phyloP scores from a whole-genome alignment of 495 filamentous ascomycete species.

The Penicillium riverlandense region DNA sequence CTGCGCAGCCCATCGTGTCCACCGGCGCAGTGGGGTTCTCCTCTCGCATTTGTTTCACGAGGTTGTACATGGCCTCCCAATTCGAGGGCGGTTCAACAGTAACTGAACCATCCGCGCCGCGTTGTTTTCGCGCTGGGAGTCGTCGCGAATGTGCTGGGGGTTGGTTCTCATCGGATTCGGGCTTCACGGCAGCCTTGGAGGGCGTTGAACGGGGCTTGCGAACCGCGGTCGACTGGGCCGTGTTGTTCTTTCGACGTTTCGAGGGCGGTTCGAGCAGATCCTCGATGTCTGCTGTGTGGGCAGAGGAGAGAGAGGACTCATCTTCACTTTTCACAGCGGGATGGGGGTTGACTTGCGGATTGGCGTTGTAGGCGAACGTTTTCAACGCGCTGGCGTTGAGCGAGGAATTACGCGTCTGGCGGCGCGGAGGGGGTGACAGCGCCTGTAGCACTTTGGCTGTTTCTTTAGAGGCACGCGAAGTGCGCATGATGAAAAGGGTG shows the following conservation, averaged over 20 bases:
- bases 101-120: conserved; percentile 45
- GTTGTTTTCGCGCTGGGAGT: conserved; percentile 58
- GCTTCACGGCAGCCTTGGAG: conserved; percentile 11
- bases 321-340: conserved; percentile 14
- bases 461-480: conserved; percentile 51
- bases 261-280: conserved; percentile 43
- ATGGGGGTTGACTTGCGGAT: conserved; percentile 3
- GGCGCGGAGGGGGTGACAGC: conserved; percentile 32
- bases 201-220: conserved; percentile 9
- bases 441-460: conserved; percentile 46
- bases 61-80: conserved; percentile 79
- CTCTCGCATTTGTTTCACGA: conserved; percentile 72
- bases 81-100: conserved; percentile 62
- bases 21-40: conserved; percentile 72
- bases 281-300: conserved; percentile 53
- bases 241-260: conserved; percentile 47
- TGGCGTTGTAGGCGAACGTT: conserved; percentile 22
- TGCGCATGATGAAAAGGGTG: conserved; percentile 43
- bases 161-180: conserved; percentile 19
- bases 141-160: conserved; percentile 37
- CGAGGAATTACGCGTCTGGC: conserved; percentile 31
- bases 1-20: conserved; percentile 96
- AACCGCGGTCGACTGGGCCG: conserved; percentile 7
- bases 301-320: conserved; percentile 37
- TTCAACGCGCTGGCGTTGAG: conserved; percentile 18